These are phyloP conservation scores for Niebla homalea DNA, from an alignment of 495 filamentous ascomycete species.

Conservation along the genomic window DNA sequence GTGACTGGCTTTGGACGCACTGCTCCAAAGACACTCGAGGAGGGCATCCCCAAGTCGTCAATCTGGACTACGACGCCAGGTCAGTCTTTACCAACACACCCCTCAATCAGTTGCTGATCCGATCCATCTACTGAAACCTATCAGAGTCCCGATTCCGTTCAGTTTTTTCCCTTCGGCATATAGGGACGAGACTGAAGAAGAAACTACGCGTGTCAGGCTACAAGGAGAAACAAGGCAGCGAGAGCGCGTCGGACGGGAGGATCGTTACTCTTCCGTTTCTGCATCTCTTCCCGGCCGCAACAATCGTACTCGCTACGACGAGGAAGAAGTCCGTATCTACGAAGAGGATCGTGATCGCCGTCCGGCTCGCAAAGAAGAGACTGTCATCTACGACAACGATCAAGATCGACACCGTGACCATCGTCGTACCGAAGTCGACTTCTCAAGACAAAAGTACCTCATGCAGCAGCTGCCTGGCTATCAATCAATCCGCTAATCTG, in stretches of 20 bases:
- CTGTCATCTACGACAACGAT: conserved; percentile 37
- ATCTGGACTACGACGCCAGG: conserved; percentile 99
- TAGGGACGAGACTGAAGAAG: conserved; percentile 69
- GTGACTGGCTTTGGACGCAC: conserved; percentile 87
- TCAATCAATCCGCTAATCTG: not conserved
- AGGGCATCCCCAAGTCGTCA: conserved; percentile 77
- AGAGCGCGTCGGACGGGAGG: conserved; percentile 75
- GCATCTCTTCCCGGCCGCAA: conserved; percentile 52
- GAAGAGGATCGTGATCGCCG: conserved; percentile 55
- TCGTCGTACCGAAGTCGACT: conserved; percentile 36
- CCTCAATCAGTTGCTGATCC: not conserved
- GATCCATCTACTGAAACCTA: not conserved
- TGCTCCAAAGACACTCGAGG: conserved; percentile 90
- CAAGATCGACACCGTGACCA: conserved; percentile 22
- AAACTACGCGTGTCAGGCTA: conserved; percentile 62
- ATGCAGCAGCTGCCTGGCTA: not conserved
- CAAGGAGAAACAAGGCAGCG: conserved; percentile 74
- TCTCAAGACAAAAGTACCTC: conserved; percentile 41
- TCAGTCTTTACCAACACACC: not conserved
- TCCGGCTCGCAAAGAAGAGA: conserved; percentile 42
- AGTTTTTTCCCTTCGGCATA: conserved; percentile 99
- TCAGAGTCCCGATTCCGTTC: conserved; percentile 93
- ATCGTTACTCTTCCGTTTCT: conserved; percentile 49
- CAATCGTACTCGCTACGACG: conserved; percentile 42
- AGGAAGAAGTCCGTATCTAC: conserved; percentile 70